A percentile compares a stretch with the other conserved stretches of the same genome.
phyloP scores from a whole-genome alignment of 1,139 yeast genomes.

The Meyerozyma elateridarum region DNA sequence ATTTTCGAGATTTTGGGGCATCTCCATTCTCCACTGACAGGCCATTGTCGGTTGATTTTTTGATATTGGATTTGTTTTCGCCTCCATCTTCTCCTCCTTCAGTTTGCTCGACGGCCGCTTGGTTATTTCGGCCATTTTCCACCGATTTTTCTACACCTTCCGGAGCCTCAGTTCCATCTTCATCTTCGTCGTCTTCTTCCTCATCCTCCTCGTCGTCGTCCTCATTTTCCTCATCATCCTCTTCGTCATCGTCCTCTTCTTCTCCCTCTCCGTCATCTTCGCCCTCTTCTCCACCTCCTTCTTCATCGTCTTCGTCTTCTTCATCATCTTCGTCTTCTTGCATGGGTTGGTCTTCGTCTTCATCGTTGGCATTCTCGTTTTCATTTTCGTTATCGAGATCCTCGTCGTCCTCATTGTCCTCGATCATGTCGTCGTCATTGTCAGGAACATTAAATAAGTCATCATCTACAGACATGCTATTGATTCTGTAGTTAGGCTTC shows the following conservation, averaged over 20 bases:
- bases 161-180: conserved; percentile 23
- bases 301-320: conserved; percentile 13
- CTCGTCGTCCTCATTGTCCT: conserved; percentile 12
- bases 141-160: conserved; percentile 14
- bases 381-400: conserved; percentile 12
- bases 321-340: conserved; percentile 10
- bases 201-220: conserved; percentile 11
- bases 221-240: not conserved
- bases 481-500: too few species aligned
- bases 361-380: conserved; percentile 13
- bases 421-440: conserved; percentile 19
- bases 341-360: conserved; percentile 13
- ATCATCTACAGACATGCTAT: conserved; percentile 19
- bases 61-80: conserved; percentile 7
- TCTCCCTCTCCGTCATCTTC: conserved; percentile 5
- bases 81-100: conserved; percentile 8
- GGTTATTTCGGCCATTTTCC: conserved; percentile 7
- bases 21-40: conserved; percentile 5
- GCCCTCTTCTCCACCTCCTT: conserved; percentile 7
- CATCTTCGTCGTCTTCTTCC: conserved; percentile 24
- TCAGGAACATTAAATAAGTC: conserved; percentile 24
- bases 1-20: conserved; percentile 1
- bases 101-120: conserved; percentile 6
- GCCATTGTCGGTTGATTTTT: conserved; percentile 7
- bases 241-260: conserved; percentile 6